Conservation (phyloP, 1,139 yeast genomes). For the Saccharomyces uvarum region DNA sequence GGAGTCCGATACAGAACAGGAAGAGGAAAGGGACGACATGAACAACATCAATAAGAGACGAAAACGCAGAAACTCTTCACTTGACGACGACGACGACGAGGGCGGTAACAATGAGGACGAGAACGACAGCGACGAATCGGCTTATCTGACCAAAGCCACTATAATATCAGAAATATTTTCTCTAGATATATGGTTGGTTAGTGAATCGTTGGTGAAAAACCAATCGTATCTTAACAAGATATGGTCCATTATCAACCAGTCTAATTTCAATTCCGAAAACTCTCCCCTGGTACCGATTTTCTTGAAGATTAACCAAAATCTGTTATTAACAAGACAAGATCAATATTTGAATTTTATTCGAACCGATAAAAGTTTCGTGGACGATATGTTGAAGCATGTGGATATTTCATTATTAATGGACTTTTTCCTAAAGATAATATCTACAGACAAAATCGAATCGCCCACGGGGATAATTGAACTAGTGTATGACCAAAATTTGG, state of each 20-base stretch:
- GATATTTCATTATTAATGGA: constrained; percentile 69
- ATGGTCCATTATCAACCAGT: constrained; percentile 71
- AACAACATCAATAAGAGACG: constrained; percentile 7
- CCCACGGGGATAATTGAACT: constrained; percentile 58
- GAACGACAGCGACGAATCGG: constrained; percentile 7
- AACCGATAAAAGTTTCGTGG: constrained; percentile 43
- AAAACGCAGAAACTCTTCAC: neutral
- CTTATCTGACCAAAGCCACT: constrained; percentile 23
- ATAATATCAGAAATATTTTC: constrained; percentile 68
- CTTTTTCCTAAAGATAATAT: constrained; percentile 50
- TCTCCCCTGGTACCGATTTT: constrained; percentile 54
- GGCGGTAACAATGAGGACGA: constrained; percentile 8
- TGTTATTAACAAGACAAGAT: constrained; percentile 70
- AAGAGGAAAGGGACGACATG: constrained; percentile 9
- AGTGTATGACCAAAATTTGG: constrained; percentile 43
- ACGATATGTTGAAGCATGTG: constrained; percentile 44
- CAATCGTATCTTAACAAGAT: constrained; percentile 54
- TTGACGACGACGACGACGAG: constrained; percentile 10
- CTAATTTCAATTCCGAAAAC: constrained; percentile 49
- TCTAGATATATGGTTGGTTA: constrained; percentile 91
- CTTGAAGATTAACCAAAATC: constrained; percentile 86
- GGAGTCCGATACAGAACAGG: constrained; percentile 7
- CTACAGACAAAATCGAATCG: constrained; percentile 55
- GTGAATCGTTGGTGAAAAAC: constrained; percentile 83
- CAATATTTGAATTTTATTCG: constrained; percentile 47